phyloP scores from a whole-genome alignment of 1,284 basidiomycete species.

The Pterula multifida region DNA sequence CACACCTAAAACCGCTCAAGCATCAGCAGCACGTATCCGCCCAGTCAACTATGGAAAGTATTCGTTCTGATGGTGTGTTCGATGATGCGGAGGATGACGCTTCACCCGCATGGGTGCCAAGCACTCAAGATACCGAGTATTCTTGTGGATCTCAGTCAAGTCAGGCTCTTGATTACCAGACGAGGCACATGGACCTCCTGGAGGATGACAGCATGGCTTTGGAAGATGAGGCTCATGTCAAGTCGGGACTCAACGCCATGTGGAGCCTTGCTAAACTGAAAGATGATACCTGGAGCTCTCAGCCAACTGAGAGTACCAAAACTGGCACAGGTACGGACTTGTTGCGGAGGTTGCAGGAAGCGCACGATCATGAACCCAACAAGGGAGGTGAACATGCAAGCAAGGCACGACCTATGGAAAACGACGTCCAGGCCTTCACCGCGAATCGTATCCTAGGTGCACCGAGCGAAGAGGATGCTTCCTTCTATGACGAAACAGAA shows the following conservation, averaged over 20 bases:
- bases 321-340: background rate
- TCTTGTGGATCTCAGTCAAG: slow-evolving; percentile 20
- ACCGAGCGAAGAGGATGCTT: slow-evolving; percentile 17
- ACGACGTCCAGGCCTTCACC: slow-evolving; percentile 11
- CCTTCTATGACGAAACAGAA: slow-evolving; percentile 19
- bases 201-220: slow-evolving; percentile 59
- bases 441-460: slow-evolving; percentile 16
- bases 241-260: slow-evolving; percentile 20
- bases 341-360: background rate
- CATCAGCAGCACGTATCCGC: slow-evolving; percentile 25
- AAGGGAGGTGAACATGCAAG: slow-evolving; percentile 3
- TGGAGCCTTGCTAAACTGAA: background rate
- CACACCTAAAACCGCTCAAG: slow-evolving; percentile 19
- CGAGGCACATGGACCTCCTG: slow-evolving; percentile 20
- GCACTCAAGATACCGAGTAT: slow-evolving; percentile 48
- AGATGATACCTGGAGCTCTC: background rate
- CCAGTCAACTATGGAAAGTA: slow-evolving; percentile 41
- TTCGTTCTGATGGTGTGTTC: slow-evolving; percentile 37
- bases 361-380: slow-evolving; percentile 3
- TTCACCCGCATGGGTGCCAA: slow-evolving; percentile 38
- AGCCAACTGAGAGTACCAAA: background rate
- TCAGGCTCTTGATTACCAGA: slow-evolving; percentile 7
- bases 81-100: slow-evolving; percentile 27
- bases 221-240: slow-evolving; percentile 53
- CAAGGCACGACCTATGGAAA: background rate